phyloP scores from a whole-genome alignment of 225 moss, liverwort and hornwort genomes.

The Sphagnum tenellum region DNA sequence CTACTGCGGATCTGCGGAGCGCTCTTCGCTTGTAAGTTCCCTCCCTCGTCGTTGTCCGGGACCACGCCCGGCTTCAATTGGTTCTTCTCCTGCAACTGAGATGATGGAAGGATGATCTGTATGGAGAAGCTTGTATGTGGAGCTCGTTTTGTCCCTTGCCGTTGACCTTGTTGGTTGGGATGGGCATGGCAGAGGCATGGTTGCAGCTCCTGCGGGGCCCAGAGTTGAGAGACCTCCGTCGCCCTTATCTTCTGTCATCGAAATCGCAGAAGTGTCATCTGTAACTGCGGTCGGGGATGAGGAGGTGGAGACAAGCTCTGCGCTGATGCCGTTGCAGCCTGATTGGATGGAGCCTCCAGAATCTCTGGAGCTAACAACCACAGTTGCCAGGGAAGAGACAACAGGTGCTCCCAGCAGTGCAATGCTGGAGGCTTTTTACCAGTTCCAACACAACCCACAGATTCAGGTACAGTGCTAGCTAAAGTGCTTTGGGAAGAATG shows the following conservation, averaged over 20 bases:
- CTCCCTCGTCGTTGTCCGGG: not conserved
- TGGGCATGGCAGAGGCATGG: no score
- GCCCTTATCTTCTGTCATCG: slow-evolving; percentile 7
- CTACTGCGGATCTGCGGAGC: slow-evolving; percentile 68
- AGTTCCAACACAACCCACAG: slow-evolving; percentile 75
- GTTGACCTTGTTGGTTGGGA: no score
- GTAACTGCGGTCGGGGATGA: slow-evolving; percentile 30
- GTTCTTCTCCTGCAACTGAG: no score
- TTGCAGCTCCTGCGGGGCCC: no score
- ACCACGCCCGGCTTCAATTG: not conserved
- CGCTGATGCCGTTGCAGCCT: not conserved
- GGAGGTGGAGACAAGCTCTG: slow-evolving; percentile 34
- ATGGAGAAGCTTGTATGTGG: not conserved
- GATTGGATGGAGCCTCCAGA: no score
- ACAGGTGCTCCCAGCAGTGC: slow-evolving; percentile 35
- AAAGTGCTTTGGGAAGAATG: no score
- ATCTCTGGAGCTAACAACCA: no score
- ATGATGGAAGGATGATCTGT: no score
- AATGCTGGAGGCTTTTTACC: slow-evolving; percentile 67
- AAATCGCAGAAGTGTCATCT: slow-evolving; percentile 28
- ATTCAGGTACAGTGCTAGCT: slow-evolving; percentile 35
- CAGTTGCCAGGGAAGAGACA: no score
- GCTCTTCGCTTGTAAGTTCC: slow-evolving; percentile 57
- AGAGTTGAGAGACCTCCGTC: no score
- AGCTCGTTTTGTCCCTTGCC: no score